Base-by-base conservation (phyloP, 352 stramenopile species). In the Phytophthora sansomeana region DNA sequence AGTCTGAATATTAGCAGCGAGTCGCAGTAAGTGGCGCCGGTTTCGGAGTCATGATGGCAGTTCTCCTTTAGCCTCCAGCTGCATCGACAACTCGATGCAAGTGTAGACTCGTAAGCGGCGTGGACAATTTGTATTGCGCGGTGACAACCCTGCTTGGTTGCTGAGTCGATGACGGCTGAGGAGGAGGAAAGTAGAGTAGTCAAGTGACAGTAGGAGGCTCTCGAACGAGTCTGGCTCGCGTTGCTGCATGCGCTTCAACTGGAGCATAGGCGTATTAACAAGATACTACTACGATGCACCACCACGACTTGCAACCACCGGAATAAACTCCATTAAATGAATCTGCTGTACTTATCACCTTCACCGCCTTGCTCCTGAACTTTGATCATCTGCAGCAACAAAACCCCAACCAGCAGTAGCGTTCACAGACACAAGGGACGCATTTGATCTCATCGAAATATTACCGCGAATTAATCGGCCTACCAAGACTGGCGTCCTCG, bases 371-470 rank as follows among this genome's bases (percentile, higher is more conserved):
- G 19, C 28, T 39, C 50, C 35, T 36, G 21, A n/a, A 21, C 6
- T 24, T 33, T 14, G 8, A 46, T 46, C n/a, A 46, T 8, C 49
- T 57, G 33, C 19, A 57, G 4, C 33, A 44, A 1, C 16, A 41
- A 17, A 26, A 30, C 38, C 38, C 47, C 19, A 36, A 49, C 16
- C 16, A 44, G 17, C 17, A 56, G 21, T 24, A 24, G 32, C 41
- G 57, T 32, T 53, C 50, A 64, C 21, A 58, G 8, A 63, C 50
- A 69, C 39, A 58, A 30, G 32, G 29, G 17, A 58, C 21, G 28
- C 36, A 17, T 70, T 77, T 74, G 47, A 64, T 79, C 72, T 83
- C 77, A 85, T 85, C 77, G 72, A 83, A 83, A 80, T 83, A 83
- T 85, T 83, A 83, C 63, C 74, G 72, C 69, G 59, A 77, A 69